A percentile compares a stretch with the other conserved stretches of the same genome.
These are phyloP conservation scores for Botrytis cinerea DNA, from an alignment of 2,329 filamentous ascomycete species.

Conservation along the genomic window DNA sequence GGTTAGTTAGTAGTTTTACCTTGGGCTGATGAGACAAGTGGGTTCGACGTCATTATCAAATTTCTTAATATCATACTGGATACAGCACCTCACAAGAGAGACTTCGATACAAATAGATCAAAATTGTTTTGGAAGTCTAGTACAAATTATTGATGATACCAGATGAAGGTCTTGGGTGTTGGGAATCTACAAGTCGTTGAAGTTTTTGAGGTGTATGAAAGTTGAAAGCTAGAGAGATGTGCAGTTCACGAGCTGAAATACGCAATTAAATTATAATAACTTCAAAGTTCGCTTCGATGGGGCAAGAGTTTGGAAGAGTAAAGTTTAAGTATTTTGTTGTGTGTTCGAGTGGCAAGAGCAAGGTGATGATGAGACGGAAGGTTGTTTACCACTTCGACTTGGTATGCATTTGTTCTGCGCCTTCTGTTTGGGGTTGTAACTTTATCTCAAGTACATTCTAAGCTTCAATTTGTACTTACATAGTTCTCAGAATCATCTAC, in stretches of 20 bases:
- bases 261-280: background rate
- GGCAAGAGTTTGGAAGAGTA: background rate
- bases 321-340: background rate
- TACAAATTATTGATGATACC: accelerated
- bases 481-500: background rate
- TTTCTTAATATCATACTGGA: background rate
- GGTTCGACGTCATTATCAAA: accelerated
- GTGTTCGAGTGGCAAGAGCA: background rate
- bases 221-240: background rate
- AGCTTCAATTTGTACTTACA: background rate
- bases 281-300: accelerated
- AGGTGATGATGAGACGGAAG: background rate
- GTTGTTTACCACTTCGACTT: too few species aligned
- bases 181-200: background rate
- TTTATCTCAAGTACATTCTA: background rate
- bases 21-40: background rate
- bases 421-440: background rate
- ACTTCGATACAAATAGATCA: background rate
- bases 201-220: background rate
- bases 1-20: background rate
- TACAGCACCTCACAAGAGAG: background rate
- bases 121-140: background rate
- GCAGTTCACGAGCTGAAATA: background rate
- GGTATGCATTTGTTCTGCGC: background rate
- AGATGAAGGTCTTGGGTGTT: background rate